These are phyloP conservation scores for Lolium perenne DNA, from an alignment of 176 grass and related monocot genomes.

Conservation along the genomic window DNA sequence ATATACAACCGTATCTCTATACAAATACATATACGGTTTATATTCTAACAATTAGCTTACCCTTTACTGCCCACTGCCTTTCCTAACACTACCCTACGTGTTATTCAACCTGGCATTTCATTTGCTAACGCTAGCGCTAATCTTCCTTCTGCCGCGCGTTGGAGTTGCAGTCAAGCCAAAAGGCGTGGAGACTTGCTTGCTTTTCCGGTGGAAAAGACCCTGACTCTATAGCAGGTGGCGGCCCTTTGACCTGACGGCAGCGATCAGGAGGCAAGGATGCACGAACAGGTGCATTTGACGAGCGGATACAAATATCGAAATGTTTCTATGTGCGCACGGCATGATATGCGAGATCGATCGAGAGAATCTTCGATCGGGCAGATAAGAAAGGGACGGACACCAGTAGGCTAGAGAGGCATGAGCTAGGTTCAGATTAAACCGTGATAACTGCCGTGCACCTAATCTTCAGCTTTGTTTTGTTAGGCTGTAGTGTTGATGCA, in stretches of 20 bases:
- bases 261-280: neutral
- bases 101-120: no score
- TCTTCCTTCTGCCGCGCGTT: no score
- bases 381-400: slow-evolving; percentile 44
- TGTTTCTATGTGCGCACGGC: neutral
- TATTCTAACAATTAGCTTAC: no score
- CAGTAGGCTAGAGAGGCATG: neutral
- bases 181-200: neutral
- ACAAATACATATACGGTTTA: no score
- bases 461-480: neutral
- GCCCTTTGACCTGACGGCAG: neutral
- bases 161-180: no score
- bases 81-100: no score
- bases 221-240: slow-evolving; percentile 16
- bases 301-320: slow-evolving; percentile 18
- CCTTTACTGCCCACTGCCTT: no score
- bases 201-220: slow-evolving; percentile 25
- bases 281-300: slow-evolving; percentile 1
- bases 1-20: no score
- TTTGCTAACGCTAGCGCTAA: no score
- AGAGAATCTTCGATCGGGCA: neutral
- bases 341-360: neutral
- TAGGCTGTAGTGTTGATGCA: no score
- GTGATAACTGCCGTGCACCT: neutral
- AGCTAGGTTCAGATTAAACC: neutral